Conservation (phyloP, 768 basidiomycete species). For the Phylloporus sp. region DNA sequence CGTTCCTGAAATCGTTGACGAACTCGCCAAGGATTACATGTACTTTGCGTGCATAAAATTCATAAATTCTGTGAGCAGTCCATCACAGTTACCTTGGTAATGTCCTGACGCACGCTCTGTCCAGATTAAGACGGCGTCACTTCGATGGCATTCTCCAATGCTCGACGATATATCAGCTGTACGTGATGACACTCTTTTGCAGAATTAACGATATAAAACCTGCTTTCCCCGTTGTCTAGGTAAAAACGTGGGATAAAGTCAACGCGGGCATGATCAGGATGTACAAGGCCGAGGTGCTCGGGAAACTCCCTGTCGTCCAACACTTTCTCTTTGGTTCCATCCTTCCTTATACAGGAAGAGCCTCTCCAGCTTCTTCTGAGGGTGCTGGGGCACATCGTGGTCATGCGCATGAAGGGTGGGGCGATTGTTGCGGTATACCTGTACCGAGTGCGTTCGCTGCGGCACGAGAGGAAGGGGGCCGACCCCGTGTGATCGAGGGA, state of each 20-base stretch:
- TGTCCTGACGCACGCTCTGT: background rate
- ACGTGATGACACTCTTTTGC: conserved; percentile 10
- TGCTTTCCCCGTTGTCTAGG: conserved; percentile 31
- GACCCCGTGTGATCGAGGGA: conserved; percentile 45
- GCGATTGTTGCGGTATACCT: conserved; percentile 88
- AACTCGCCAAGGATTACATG: conserved; percentile 91
- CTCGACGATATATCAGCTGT: conserved; percentile 94
- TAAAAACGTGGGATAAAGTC: conserved; percentile 95
- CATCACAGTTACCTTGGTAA: background rate
- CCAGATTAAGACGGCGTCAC: conserved; percentile 91
- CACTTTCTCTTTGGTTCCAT: conserved; percentile 93
- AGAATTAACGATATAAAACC: background rate
- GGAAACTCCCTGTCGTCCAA: conserved; percentile 92
- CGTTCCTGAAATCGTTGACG: conserved; percentile 85
- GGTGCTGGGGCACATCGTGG: conserved; percentile 16
- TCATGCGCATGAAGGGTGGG: conserved; percentile 60
- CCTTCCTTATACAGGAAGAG: conserved; percentile 62
- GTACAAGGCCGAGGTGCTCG: conserved; percentile 93
- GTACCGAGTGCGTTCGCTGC: conserved; percentile 83
- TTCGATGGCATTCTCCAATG: conserved; percentile 99
- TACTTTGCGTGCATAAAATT: conserved; percentile 95
- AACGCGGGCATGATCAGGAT: conserved; percentile 97
- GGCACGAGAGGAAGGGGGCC: conserved; percentile 42
- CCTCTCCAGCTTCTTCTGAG: conserved; percentile 31
- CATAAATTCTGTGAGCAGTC: conserved; percentile 76